phyloP scores from a whole-genome alignment of 202 grass and related monocot genomes.

The Carex sylvatica region DNA sequence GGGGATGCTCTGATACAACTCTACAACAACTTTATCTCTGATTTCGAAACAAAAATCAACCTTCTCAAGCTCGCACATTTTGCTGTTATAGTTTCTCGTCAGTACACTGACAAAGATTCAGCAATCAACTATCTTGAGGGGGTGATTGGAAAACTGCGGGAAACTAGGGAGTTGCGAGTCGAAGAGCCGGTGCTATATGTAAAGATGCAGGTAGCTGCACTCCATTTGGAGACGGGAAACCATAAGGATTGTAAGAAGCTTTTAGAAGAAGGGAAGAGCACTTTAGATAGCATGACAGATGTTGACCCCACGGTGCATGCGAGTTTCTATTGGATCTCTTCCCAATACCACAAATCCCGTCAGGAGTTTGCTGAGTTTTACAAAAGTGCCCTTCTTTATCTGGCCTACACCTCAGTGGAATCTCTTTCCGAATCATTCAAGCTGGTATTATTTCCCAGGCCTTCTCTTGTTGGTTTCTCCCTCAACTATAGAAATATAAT shows the following conservation, averaged over 20 bases:
- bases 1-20: slow-evolving; percentile 87
- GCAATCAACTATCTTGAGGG: slow-evolving; percentile 77
- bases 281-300: slow-evolving; percentile 88
- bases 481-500: not conserved
- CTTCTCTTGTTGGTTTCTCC: not conserved
- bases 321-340: slow-evolving; percentile 93
- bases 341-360: slow-evolving; percentile 72
- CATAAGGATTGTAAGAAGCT: slow-evolving; percentile 91
- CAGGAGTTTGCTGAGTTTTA: slow-evolving; percentile 97
- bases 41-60: slow-evolving; percentile 96
- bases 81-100: slow-evolving; percentile 63
- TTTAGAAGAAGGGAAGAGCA: slow-evolving; percentile 80
- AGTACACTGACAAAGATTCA: slow-evolving; percentile 77
- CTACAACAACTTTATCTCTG: slow-evolving; percentile 88
- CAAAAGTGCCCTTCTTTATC: slow-evolving; percentile 88
- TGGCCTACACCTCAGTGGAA: slow-evolving; percentile 87
- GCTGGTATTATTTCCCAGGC: slow-evolving; percentile 38
- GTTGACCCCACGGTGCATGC: slow-evolving; percentile 82
- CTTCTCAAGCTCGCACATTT: slow-evolving; percentile 88
- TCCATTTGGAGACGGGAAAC: slow-evolving; percentile 68
- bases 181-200: slow-evolving; percentile 76
- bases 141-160: slow-evolving; percentile 62
- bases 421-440: slow-evolving; percentile 88
- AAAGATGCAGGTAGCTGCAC: slow-evolving; percentile 86
- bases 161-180: slow-evolving; percentile 56